Conservation (phyloP, 2,329 filamentous ascomycete species). For the Nemania serpens region DNA sequence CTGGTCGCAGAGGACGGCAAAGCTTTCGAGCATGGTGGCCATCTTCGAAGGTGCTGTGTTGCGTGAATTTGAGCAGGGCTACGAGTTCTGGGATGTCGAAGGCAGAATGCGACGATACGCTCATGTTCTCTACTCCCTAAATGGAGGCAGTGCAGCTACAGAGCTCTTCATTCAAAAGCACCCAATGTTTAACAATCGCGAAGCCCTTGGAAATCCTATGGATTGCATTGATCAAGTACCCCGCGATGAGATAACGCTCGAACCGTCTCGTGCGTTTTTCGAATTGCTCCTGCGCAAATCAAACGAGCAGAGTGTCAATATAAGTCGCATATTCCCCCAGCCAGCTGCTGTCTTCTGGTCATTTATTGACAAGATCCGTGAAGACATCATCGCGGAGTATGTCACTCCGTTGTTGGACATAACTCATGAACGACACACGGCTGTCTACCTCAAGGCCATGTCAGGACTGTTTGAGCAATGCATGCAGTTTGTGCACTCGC, state of each 20-base stretch:
- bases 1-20: constrained; percentile 71
- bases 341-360: constrained; percentile 72
- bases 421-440: constrained; percentile 74
- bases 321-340: constrained; percentile 81
- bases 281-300: constrained; percentile 73
- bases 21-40: constrained; percentile 72
- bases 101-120: constrained; percentile 89
- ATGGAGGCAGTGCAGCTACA: constrained; percentile 76
- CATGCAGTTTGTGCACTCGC: constrained; percentile 73
- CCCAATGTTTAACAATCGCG: constrained; percentile 75
- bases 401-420: constrained; percentile 85
- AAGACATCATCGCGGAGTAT: constrained; percentile 87
- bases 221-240: constrained; percentile 77
- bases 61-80: constrained; percentile 90
- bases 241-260: constrained; percentile 71
- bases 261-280: constrained; percentile 83
- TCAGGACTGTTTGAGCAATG: constrained; percentile 88
- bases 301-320: constrained; percentile 80
- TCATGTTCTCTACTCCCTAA: constrained; percentile 79
- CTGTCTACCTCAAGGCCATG: constrained; percentile 82
- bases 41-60: constrained; percentile 92
- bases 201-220: constrained; percentile 72
- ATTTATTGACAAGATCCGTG: constrained; percentile 80
- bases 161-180: constrained; percentile 91
- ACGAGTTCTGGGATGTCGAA: constrained; percentile 85